phyloP scores from a whole-genome alignment of 2,329 filamentous ascomycete genomes.

The Pseudocercospora macadamiae region DNA sequence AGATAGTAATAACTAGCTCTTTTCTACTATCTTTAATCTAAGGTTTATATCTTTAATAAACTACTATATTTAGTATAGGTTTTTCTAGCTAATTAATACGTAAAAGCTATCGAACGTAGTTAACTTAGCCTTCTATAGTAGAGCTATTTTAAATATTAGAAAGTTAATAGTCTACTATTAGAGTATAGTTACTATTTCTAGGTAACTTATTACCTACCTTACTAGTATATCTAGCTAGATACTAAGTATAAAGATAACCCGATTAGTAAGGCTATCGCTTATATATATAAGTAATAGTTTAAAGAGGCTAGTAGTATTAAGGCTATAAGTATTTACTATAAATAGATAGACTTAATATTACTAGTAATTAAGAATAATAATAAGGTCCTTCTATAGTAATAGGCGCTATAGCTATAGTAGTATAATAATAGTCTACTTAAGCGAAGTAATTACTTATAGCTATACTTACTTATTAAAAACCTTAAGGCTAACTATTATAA shows the following conservation, averaged over 20 bases:
- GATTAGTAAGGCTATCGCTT: background rate
- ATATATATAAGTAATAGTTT: background rate
- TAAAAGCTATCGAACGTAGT: background rate
- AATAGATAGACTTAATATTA: background rate
- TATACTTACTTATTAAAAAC: background rate
- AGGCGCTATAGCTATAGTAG: too few relatives aligned
- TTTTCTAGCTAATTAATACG: background rate
- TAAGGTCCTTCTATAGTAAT: background rate
- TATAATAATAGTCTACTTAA: background rate
- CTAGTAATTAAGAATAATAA: background rate
- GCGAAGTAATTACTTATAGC: background rate
- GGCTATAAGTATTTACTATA: background rate
- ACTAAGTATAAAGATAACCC: background rate
- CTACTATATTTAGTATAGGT: background rate
- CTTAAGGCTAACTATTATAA: background rate
- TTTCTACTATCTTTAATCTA: background rate
- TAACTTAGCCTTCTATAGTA: background rate
- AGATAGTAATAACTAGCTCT: background rate
- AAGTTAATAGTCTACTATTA: background rate
- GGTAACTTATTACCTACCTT: background rate
- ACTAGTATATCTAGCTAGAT: background rate
- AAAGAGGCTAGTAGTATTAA: background rate
- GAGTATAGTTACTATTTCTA: background rate
- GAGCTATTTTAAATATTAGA: background rate
- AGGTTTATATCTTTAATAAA: background rate